Percentiles rank a stretch among this genome's conserved stretches.
Evolutionary conservation across 495 filamentous ascomycete species (phyloP).

Genomic region (Lindgomyces ingoldianus): DNA sequence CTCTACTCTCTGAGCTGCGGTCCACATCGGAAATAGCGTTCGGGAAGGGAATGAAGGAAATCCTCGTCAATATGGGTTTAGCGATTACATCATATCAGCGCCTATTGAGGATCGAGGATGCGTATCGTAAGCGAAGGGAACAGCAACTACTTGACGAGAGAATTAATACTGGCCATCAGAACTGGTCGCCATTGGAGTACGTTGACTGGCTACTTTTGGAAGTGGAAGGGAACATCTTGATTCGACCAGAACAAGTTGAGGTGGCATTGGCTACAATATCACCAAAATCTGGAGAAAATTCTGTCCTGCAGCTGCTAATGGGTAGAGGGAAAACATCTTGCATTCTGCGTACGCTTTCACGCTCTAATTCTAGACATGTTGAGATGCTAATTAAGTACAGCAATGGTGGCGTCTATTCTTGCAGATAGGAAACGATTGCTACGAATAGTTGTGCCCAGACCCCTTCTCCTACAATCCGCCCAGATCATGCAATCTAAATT

Average conservation of each 20-base stretch:
- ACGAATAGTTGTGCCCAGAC: slow-evolving; percentile 55
- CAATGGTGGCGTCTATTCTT: slow-evolving; percentile 54
- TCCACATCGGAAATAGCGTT: slow-evolving; percentile 43
- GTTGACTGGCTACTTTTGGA: slow-evolving; percentile 62
- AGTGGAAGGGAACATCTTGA: slow-evolving; percentile 57
- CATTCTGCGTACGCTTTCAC: slow-evolving; percentile 29
- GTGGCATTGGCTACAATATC: slow-evolving; percentile 56
- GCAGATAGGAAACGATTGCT: slow-evolving; percentile 51
- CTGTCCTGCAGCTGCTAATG: slow-evolving; percentile 58
- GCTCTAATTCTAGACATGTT: not conserved
- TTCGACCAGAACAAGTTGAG: slow-evolving; percentile 54
- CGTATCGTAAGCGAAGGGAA: slow-evolving; percentile 23
- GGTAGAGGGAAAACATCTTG: slow-evolving; percentile 56
- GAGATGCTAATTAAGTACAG: slow-evolving; percentile 43
- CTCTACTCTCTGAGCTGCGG: slow-evolving; percentile 56
- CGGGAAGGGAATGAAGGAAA: slow-evolving; percentile 49
- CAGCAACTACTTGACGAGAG: slow-evolving; percentile 30
- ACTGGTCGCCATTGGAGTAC: slow-evolving; percentile 51
- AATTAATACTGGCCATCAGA: slow-evolving; percentile 49
- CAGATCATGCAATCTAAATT: slow-evolving; percentile 52
- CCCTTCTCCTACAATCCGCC: slow-evolving; percentile 54
- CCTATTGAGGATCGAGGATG: slow-evolving; percentile 45
- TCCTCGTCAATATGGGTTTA: slow-evolving; percentile 49
- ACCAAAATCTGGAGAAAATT: slow-evolving; percentile 50
- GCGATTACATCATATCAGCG: slow-evolving; percentile 52